A percentile compares a stretch with the other conserved stretches of the same genome.
Evolutionary conservation across 176 grass and related monocot genomes (phyloP).

Genomic region (Thalia dealbata): DNA sequence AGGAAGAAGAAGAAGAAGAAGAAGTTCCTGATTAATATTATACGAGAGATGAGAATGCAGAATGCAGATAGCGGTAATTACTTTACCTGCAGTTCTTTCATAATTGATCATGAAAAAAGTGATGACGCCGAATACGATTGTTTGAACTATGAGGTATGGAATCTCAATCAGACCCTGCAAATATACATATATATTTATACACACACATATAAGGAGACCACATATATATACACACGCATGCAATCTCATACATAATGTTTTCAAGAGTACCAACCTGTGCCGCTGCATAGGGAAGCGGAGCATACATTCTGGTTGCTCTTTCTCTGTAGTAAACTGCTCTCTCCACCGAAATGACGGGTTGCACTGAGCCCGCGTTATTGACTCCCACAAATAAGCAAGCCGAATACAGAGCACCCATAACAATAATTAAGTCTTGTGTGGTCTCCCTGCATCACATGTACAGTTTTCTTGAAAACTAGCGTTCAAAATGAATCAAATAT

Average conservation of each 20-base stretch:
- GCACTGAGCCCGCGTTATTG: constrained; percentile 54
- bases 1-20: background rate
- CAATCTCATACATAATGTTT: background rate
- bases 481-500: background rate
- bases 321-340: constrained; percentile 68
- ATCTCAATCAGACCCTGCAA: constrained; percentile 66
- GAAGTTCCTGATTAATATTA: too few relatives aligned
- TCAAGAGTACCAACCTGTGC: constrained; percentile 43
- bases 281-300: constrained; percentile 60
- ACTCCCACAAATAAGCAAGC: constrained; percentile 63
- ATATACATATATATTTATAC: background rate
- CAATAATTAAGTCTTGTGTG: constrained; percentile 38
- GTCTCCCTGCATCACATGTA: constrained; percentile 30
- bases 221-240: background rate
- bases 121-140: constrained; percentile 56
- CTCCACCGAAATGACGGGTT: constrained; percentile 62
- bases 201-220: background rate
- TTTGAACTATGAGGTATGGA: constrained; percentile 49
- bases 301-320: constrained; percentile 55
- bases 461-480: too few relatives aligned
- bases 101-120: constrained; percentile 83
- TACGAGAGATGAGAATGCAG: too few relatives aligned
- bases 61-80: too few relatives aligned
- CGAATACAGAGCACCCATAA: constrained; percentile 60
- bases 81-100: constrained; percentile 49